Conservation (phyloP, 352 stramenopile genomes). For the Phytophthora quininea region DNA sequence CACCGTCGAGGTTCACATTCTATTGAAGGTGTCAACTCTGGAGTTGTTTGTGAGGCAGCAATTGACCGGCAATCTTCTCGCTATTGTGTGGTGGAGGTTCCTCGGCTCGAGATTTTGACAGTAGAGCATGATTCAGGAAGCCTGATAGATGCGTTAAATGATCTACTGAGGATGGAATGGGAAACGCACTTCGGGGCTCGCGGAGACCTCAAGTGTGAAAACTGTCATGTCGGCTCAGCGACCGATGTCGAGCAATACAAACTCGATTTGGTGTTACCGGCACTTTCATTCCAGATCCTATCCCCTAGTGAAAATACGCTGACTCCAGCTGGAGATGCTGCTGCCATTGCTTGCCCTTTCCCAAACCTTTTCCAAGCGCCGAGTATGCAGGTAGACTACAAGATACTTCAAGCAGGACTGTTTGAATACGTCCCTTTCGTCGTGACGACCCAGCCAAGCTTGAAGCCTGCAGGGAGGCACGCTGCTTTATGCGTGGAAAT, state of each 20-base stretch:
- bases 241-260: slow-evolving; percentile 17
- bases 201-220: slow-evolving; percentile 33
- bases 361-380: slow-evolving; percentile 30
- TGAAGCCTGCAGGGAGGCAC: neutral
- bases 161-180: slow-evolving; percentile 55
- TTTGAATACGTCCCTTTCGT: slow-evolving; percentile 36
- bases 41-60: slow-evolving; percentile 37
- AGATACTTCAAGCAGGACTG: slow-evolving; percentile 14
- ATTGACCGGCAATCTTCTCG: slow-evolving; percentile 59
- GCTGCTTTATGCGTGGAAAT: slow-evolving; percentile 23
- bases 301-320: neutral
- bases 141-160: slow-evolving; percentile 42
- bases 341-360: slow-evolving; percentile 11
- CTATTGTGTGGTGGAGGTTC: slow-evolving; percentile 49
- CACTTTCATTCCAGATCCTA: slow-evolving; percentile 41
- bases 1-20: slow-evolving; percentile 5
- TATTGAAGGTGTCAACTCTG: slow-evolving; percentile 11
- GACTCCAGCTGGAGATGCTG: neutral
- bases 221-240: slow-evolving; percentile 20
- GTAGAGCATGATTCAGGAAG: slow-evolving; percentile 7
- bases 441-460: slow-evolving; percentile 20
- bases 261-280: slow-evolving; percentile 37
- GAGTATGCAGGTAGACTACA: slow-evolving; percentile 17
- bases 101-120: slow-evolving; percentile 20
- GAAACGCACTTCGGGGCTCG: slow-evolving; percentile 58